Evolutionary conservation across 768 basidiomycete genomes (phyloP), one percentile per base, ranked within the genome.

Genomic region (Tulasnella sp.): DNA sequence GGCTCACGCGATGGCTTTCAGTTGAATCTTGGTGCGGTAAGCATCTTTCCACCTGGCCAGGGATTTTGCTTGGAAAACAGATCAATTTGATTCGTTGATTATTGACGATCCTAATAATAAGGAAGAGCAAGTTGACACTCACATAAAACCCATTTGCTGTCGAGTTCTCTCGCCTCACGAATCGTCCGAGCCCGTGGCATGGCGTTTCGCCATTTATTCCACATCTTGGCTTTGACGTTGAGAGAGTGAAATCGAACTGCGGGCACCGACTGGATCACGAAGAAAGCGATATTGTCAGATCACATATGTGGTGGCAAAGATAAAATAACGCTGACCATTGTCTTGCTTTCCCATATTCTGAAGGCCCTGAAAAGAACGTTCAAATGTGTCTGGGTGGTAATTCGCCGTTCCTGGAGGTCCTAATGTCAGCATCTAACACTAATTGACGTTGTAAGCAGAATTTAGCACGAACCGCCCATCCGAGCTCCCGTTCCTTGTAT

Each of bases 1-100:
- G 34, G 82, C 88, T 75, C 69, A 92, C 89, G 86, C 86, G 50
- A 89, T 83, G 53, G 89, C 87, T 69, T 87, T 88, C 43, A 85
- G 76, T 42, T 85, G 83, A 43, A 83, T 76, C 67, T 85, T 88
- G 17, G 81, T 81, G 67, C 78, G 78, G 64, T 87, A 81, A 13
- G 74, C 74, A 67, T 83, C 78, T n/a, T 76, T 64, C 90, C 90
- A 93, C 60, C 75, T 80, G 45, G 77, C 76, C 49, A 89, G 75
- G 44, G 68, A 75, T 64, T 71, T 77, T 59, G 74, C 82, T 88
- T 66, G 54, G 51, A 27, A 21, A 54, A 24, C 21, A 24, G 15
- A 4, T 23, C 7, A 34, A 58, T 26, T 23, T 21, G 24, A 15
- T 10, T n/a, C 32, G 58, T 21, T n/a, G 4, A 4, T 30, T 13